A percentile compares a stretch with the other conserved stretches of the same genome.
Evolutionary conservation across 129 eudicot genomes (phyloP).

Genomic region (Flaveria linearis): DNA sequence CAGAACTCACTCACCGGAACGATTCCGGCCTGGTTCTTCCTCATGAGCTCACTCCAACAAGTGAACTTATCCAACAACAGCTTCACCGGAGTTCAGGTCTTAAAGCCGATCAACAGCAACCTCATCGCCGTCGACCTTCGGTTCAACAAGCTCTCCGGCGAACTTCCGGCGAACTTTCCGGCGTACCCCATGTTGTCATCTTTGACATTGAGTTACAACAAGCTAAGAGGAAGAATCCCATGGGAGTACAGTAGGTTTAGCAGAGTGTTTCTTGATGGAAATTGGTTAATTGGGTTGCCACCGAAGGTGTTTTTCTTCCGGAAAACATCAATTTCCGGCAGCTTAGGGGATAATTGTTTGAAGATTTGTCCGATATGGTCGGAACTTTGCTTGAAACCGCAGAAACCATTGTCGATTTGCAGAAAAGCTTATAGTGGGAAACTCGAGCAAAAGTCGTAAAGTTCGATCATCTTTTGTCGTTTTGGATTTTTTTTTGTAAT

Average conservation of each 20-base stretch:
- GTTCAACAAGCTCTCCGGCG: neutral
- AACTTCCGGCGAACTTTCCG: neutral
- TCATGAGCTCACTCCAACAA: neutral
- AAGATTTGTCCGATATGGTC: neutral
- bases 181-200: neutral
- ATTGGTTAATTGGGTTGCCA: slow-evolving; percentile 4
- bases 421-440: neutral
- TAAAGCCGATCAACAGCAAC: neutral
- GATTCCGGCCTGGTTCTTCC: neutral
- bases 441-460: neutral
- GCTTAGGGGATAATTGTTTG: slow-evolving; percentile 12
- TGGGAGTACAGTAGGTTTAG: neutral
- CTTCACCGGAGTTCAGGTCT: neutral
- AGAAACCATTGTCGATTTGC: slow-evolving; percentile 11
- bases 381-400: slow-evolving; percentile 10
- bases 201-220: slow-evolving; percentile 5
- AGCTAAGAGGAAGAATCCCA: neutral
- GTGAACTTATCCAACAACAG: neutral
- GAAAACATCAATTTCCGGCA: neutral
- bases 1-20: slow-evolving; percentile 7
- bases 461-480: neutral
- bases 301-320: neutral
- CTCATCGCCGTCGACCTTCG: slow-evolving; percentile 3
- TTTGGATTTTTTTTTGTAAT: neutral
- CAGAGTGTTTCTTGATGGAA: slow-evolving; percentile 7